Evolutionary conservation across 352 stramenopile genomes (phyloP), one percentile per base, ranked within the genome.

Genomic region (Phytophthora gonapodyides): DNA sequence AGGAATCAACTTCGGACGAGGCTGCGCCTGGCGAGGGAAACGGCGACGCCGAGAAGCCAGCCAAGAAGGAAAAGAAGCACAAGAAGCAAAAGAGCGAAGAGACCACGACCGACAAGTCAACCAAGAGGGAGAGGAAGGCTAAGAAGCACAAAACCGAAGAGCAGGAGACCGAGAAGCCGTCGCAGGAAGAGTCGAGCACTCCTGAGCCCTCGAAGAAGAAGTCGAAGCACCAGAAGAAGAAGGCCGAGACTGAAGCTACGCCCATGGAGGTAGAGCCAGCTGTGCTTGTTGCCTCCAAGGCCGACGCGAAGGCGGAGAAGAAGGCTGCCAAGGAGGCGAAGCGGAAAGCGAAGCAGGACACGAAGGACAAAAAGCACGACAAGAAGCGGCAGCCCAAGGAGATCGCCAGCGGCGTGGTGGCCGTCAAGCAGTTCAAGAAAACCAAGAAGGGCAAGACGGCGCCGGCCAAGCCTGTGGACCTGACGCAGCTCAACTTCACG

Each of bases 341-440:
- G 35, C 48, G 21, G 45, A 69, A 71, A 43, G 48, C 73, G 27
- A 67, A 67, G 21, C 60, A 75, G 42, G 57, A 69, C 38, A 78
- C 81, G 53, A 72, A 78, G 44, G 21, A 62, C 19, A 55, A 19
- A 49, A 65, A 58, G 50, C 65, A 74, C 42, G 74, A 84, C 34
- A 33, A 55, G 15, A 47, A 78, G 60, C 70, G 72, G 7, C 64
- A 83, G 57, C 64, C 79, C 16, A 90, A 86, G 80, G 80, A 88
- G 37, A 71, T 83, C 24, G 82, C 79, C 3, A 94, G 85, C 50
- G 85, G 85, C 15, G 85, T 92, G 15, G 57, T 94, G 42, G 78
- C 81, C 27, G 73, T 91, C 13, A 91, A 92, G 65, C 75, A 92
- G 48, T 82, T 92, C 49, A 94, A 89, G 56, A 93, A 89, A 53